Percentiles rank a stretch among this genome's conserved stretches.
These are phyloP conservation scores for Phyllosticta paracitricarpa DNA, from an alignment of 2,329 filamentous ascomycete genomes.

Conservation along the genomic window DNA sequence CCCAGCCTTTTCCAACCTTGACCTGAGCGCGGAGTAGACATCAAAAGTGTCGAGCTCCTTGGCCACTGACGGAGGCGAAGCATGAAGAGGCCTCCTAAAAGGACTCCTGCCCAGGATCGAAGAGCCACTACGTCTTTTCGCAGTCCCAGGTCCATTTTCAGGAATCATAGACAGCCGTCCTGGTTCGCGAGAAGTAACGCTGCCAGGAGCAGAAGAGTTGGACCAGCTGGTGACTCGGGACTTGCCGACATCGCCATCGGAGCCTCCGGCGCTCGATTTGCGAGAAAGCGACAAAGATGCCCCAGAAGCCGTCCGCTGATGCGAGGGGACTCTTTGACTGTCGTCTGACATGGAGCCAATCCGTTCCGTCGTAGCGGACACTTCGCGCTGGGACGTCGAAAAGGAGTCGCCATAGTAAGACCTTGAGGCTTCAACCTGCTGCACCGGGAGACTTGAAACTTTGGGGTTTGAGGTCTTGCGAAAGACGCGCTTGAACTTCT, in stretches of 20 bases:
- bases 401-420: constrained; percentile 24
- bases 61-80: constrained; percentile 15
- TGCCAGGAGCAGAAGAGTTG: constrained; percentile 50
- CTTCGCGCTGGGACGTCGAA: background rate
- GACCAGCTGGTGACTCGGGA: constrained; percentile 67
- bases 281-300: background rate
- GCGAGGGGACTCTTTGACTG: background rate
- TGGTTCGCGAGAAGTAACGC: constrained; percentile 41
- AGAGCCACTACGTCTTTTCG: constrained; percentile 16
- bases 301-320: background rate
- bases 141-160: constrained; percentile 29
- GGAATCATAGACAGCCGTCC: constrained; percentile 56
- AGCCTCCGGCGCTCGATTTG: background rate
- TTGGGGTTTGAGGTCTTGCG: constrained; percentile 26
- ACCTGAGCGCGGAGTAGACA: constrained; percentile 56
- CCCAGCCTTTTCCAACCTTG: constrained; percentile 35
- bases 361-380: background rate
- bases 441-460: constrained; percentile 33
- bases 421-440: constrained; percentile 42
- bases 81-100: background rate
- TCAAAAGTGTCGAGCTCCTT: constrained; percentile 1
- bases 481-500: constrained; percentile 51
- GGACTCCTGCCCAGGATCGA: constrained; percentile 22
- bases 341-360: background rate
- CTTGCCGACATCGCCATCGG: constrained; percentile 38